Evolutionary conservation across 2,329 filamentous ascomycete species (phyloP).

Genomic region (Leptosphaerulina australis): DNA sequence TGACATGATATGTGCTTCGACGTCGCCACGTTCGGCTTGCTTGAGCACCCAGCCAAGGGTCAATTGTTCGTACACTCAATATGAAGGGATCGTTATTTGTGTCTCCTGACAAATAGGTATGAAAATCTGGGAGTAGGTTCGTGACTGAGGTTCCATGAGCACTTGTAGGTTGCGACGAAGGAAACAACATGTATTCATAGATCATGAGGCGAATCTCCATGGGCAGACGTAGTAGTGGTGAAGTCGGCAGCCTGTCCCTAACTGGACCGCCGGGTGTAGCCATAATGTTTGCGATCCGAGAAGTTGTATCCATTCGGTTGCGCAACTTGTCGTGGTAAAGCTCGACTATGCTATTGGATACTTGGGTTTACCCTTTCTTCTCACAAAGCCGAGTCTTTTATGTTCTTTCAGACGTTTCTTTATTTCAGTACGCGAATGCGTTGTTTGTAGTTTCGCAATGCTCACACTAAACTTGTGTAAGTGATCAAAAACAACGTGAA

Average conservation of each 20-base stretch:
- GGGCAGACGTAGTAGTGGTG: constrained; percentile 52
- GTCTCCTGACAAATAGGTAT: constrained; percentile 49
- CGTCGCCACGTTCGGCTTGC: constrained; percentile 35
- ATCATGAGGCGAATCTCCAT: constrained; percentile 56
- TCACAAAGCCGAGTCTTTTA: background rate
- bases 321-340: background rate
- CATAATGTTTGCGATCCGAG: constrained; percentile 6
- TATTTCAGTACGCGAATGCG: constrained; percentile 9
- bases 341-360: background rate
- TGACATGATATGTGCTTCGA: constrained; percentile 49
- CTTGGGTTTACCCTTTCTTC: background rate
- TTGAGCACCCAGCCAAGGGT: constrained; percentile 45
- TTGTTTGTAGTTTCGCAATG: constrained; percentile 5
- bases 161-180: constrained; percentile 43
- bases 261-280: constrained; percentile 2
- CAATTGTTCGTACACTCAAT: constrained; percentile 53
- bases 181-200: constrained; percentile 52
- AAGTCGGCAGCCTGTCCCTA: constrained; percentile 20
- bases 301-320: background rate
- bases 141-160: constrained; percentile 39
- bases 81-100: constrained; percentile 42
- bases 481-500: constrained; percentile 9
- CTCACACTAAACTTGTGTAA: constrained; percentile 10
- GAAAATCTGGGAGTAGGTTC: constrained; percentile 49
- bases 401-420: constrained; percentile 7